Evolutionary conservation across 2,329 filamentous ascomycete genomes (phyloP).

Genomic region (Trichoderma simmonsii): DNA sequence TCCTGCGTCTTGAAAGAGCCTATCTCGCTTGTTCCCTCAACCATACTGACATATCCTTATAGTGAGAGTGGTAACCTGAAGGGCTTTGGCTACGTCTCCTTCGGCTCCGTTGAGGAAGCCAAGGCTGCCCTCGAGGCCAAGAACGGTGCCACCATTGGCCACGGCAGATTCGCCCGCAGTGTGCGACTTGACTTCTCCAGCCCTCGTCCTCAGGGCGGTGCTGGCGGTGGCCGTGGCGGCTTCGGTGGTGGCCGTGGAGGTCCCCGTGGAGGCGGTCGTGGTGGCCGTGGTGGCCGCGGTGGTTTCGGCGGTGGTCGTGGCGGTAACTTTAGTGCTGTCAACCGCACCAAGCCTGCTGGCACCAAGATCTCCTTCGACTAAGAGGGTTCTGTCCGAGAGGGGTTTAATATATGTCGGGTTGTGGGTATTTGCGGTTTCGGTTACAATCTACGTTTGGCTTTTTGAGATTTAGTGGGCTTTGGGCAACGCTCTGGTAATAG

Average conservation of each 20-base stretch:
- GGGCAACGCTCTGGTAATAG: constrained; percentile 46
- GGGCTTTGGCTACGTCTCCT: constrained; percentile 90
- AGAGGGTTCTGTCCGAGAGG: constrained; percentile 30
- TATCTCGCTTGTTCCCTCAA: not conserved
- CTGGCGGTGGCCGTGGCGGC: constrained; percentile 41
- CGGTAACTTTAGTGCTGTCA: constrained; percentile 51
- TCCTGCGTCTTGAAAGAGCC: not conserved
- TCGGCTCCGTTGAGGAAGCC: constrained; percentile 77
- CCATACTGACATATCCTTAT: constrained; percentile 15
- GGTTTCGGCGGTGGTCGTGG: constrained; percentile 47
- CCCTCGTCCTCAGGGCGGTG: constrained; percentile 58
- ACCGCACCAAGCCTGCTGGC: constrained; percentile 50
- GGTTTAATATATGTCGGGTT: constrained; percentile 43
- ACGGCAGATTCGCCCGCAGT: constrained; percentile 66
- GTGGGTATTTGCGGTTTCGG: constrained; percentile 54
- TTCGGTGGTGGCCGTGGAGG: constrained; percentile 50
- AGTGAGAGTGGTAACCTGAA: constrained; percentile 80
- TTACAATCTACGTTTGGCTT: constrained; percentile 40
- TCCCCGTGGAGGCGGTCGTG: constrained; percentile 50
- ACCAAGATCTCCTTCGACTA: constrained; percentile 72
- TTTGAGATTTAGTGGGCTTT: constrained; percentile 48
- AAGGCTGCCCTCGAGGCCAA: constrained; percentile 68
- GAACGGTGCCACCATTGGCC: constrained; percentile 61
- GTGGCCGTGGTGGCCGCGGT: constrained; percentile 49
- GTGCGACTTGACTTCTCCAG: constrained; percentile 81